Evolutionary conservation across 805 yeast genomes (phyloP), one percentile per base, ranked within the genome.

Genomic region (Ogataea ganodermae): DNA sequence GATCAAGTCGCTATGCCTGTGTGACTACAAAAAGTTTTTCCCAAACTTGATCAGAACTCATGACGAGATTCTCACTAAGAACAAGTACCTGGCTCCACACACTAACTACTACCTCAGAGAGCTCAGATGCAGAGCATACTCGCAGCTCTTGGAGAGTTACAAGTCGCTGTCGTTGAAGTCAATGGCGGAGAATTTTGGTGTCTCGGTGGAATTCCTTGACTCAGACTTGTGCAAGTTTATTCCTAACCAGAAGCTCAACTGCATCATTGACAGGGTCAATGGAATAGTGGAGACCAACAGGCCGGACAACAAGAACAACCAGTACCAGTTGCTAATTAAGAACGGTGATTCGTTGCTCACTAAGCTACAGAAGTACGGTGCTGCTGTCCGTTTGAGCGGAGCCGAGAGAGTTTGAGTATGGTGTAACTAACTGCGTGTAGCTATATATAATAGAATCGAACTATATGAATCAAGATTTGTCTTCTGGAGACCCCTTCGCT

Each of bases 201-300:
- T 94, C n/a, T 75, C 85, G 45, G 84, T 83, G 44, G 94, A 85
- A 45, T 94, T 90, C 63, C 73, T 94, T 61, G 99, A 94, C 67
- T 72, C 71, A 45, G 99, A 94, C 66, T 74, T 94, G 57, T 81
- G 96, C 60, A 86, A 84, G 63, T 89, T 92, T 65, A 89, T 94
- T 59, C 96, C 97, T 31, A 91, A 84, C 68, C 90, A 91, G 65
- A 89, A 89, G 69, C 78, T 94, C 65, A 92, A 91, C 71, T 94
- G 99, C 71, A 91, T 94, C 43, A 89, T 94, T 62, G 99, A 94
- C 67, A 81, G 89, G 63, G 98, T 94, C 43, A 89, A 90, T 67
- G 98, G 96, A 12, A 89, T 94, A 51, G 88, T 94, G 54, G 95
- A 89, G 66, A 94, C 99, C 14, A 94, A 90, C 69, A 79, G 98